Evolutionary conservation across 805 yeast genomes (phyloP).

Genomic region (Wickerhamomyces xylosicus): DNA sequence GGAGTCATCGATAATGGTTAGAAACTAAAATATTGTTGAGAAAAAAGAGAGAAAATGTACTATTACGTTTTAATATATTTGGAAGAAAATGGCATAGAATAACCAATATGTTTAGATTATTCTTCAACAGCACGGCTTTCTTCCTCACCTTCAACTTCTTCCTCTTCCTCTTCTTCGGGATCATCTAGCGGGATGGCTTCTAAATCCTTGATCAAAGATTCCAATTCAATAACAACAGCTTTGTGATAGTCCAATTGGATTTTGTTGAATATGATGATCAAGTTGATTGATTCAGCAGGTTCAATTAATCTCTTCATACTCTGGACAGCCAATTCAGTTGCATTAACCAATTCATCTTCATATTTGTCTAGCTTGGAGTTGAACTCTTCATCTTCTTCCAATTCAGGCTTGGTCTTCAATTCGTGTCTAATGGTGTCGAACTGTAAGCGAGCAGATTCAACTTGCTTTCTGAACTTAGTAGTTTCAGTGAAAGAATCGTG

Average conservation of each 20-base stretch:
- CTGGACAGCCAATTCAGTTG: constrained; percentile 70
- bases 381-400: constrained; percentile 18
- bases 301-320: constrained; percentile 65
- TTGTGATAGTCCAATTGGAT: constrained; percentile 61
- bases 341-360: constrained; percentile 75
- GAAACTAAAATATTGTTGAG: too few relatives aligned
- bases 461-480: constrained; percentile 50
- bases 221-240: constrained; percentile 38
- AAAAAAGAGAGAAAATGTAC: too few relatives aligned
- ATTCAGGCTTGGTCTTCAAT: constrained; percentile 22
- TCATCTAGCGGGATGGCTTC: constrained; percentile 34
- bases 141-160: constrained; percentile 6
- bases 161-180: constrained; percentile 27
- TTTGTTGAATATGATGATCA: constrained; percentile 55
- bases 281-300: constrained; percentile 52
- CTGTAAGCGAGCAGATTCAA: constrained; percentile 57
- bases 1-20: too few relatives aligned
- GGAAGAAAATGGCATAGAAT: too few relatives aligned
- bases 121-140: neutral
- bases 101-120: too few relatives aligned
- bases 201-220: constrained; percentile 33
- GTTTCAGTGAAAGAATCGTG: constrained; percentile 52
- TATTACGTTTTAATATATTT: too few relatives aligned
- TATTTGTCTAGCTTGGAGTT: constrained; percentile 30
- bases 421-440: constrained; percentile 65